These are phyloP conservation scores for Aphanomyces astaci DNA, from an alignment of 352 stramenopile genomes.

Conservation along the genomic window DNA sequence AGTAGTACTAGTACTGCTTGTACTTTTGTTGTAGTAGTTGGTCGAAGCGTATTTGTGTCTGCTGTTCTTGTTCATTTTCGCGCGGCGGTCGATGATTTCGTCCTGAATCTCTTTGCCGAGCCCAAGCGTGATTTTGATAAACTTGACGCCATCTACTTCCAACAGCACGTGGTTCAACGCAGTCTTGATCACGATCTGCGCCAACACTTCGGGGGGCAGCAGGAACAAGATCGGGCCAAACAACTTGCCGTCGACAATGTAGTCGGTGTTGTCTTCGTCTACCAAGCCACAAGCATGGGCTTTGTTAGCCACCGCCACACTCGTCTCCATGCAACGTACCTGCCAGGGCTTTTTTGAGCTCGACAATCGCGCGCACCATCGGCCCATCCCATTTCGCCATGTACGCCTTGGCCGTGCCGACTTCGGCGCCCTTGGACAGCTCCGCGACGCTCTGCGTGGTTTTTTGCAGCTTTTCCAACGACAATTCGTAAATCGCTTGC, in stretches of 20 bases:
- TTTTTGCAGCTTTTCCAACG: constrained; percentile 45
- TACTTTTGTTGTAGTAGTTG: too few relatives aligned
- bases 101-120: constrained; percentile 73
- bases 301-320: constrained; percentile 39
- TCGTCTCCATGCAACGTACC: too few relatives aligned
- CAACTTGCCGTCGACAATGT: constrained; percentile 53
- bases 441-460: neutral
- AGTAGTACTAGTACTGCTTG: too few relatives aligned
- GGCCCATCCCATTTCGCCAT: constrained; percentile 10
- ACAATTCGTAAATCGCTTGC: constrained; percentile 75
- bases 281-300: constrained; percentile 35
- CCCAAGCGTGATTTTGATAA: constrained; percentile 66
- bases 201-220: constrained; percentile 44
- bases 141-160: constrained; percentile 61
- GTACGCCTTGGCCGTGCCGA: constrained; percentile 7
- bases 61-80: constrained; percentile 40
- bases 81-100: constrained; percentile 43
- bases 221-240: constrained; percentile 63
- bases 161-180: constrained; percentile 65
- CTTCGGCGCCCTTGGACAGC: neutral
- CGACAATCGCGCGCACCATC: neutral
- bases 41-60: constrained; percentile 28
- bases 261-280: constrained; percentile 36
- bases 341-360: too few relatives aligned
- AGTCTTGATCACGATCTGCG: constrained; percentile 52